These are phyloP conservation scores for Rhizopogon sp. DNA, from an alignment of 768 basidiomycete genomes.

Conservation along the genomic window DNA sequence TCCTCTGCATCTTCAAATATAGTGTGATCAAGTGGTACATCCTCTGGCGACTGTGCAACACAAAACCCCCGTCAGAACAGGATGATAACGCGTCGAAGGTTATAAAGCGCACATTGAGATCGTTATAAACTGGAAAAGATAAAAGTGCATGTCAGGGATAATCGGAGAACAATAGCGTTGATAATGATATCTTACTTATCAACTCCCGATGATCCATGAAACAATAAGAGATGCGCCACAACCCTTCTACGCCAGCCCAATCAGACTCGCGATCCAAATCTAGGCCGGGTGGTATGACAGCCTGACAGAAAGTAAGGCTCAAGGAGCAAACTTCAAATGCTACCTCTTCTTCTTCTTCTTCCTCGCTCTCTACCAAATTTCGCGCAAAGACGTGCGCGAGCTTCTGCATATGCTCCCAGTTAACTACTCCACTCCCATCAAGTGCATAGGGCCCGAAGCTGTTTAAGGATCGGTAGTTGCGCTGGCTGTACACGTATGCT, in stretches of 20 bases:
- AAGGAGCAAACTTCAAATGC: conserved; percentile 33
- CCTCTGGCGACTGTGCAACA: conserved; percentile 19
- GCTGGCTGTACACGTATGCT: conserved; percentile 58
- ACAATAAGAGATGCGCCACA: conserved; percentile 61
- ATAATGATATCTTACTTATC: conserved; percentile 39
- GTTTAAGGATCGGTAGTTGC: conserved; percentile 46
- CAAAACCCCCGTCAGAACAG: conserved; percentile 1
- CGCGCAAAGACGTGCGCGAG: conserved; percentile 53
- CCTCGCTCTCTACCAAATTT: conserved; percentile 40
- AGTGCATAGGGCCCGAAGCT: conserved; percentile 53
- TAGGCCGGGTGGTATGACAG: conserved; percentile 35
- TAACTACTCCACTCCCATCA: conserved; percentile 38
- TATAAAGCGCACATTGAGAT: conserved; percentile 22
- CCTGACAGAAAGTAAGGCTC: conserved; percentile 52
- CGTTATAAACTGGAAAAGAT: conserved; percentile 44
- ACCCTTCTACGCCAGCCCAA: conserved; percentile 42
- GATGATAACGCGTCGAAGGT: neutral
- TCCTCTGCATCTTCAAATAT: conserved; percentile 52
- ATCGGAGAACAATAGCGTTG: neutral
- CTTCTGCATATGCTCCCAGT: conserved; percentile 57
- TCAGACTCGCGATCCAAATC: conserved; percentile 26
- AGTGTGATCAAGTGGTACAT: conserved; percentile 33
- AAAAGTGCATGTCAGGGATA: conserved; percentile 1
- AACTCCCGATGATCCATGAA: conserved; percentile 68
- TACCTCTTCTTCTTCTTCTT: conserved; percentile 25